Base-by-base conservation (phyloP, 2,329 filamentous ascomycete genomes). In the Raffaelea albimanens region DNA sequence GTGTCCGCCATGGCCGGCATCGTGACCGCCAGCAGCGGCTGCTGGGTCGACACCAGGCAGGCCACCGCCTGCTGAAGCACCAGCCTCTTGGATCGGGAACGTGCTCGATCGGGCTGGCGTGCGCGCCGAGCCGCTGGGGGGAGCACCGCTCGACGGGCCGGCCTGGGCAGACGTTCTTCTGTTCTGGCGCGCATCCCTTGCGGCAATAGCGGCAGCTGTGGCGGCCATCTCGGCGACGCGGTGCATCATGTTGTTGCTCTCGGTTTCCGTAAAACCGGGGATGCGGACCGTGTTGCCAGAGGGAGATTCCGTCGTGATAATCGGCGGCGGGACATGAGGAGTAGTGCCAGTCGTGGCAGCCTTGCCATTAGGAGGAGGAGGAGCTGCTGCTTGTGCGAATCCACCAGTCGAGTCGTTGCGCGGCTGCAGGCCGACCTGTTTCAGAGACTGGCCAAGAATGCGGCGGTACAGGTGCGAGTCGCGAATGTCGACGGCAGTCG, bases 161-260 rank as follows among this genome's bases (percentile, higher is more conserved):
- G 31, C 58, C 52, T 18, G 65, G 0, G 48, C 45, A 13, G 52
- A 56, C 5, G 49, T 39, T 13, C 51, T 44, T 7, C 55, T 48
- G 1, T 45, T 46, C 1, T 36, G 20, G 19, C 55, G 52, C 4
- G 80, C 82, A 66, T 96, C 89, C 51, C 87, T 79, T 40, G 90
- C 87, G 42, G 90, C 91, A 53, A 95, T 80, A 2, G 89, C 83
- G 1, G 88, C 90, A 18, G 90, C 90, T 1, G 90, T 93, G 7
- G 93, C 91, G 8, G 91, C 91, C 62, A 97, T 87, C 66, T 97
- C 93, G 4, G 89, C 87, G 16, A 97, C 87, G 58, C 94, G 87
- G 42, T 87, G 86, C 20, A 88, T 82, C 16, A 97, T 72, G 29
- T 77, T 77, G 56, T 83, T 82, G 61, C 90, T 95, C 55, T 95